Evolutionary conservation across 495 filamentous ascomycete species (phyloP), one percentile per base, ranked within the genome.

Genomic region (Hypoxylon perforatum): DNA sequence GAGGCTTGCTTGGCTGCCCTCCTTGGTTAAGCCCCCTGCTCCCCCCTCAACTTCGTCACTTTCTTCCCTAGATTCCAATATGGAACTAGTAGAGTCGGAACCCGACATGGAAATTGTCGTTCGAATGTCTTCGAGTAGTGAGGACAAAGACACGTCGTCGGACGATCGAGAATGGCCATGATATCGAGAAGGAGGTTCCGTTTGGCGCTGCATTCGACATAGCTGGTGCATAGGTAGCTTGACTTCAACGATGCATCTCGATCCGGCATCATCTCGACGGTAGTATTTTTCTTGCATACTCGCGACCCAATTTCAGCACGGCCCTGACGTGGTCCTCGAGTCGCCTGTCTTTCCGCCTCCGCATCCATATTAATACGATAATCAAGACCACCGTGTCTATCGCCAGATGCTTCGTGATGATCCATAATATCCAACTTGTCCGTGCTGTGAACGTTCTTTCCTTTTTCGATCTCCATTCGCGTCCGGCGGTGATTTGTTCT

Each of bases 401-500:
- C 19, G 90, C 73, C 17, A 96, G 70, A 73, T 97, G 93, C 64
- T 92, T 90, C 22, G 89, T 65, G n/a, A 82, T 74, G 47, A 84
- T 76, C 89, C 87, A 92, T 5, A 92, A 53, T n/a, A 88, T 63
- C 86, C 92, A 91, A 17, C 85, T 79, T 6, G 89, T 10, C 91
- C 91, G 97, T n/a, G 89, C 83, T 63, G 82, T 82, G 15, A 92
- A 56, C 30, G 81, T 83, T 22, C 80, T 82, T 41, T 86, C 82
- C 53, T 84, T 84, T 38, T 76, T 79, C 8, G 82, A 76, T 59
- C 79, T 80, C 75, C 82, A 85, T 51, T 86, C 83, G 12, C 86
- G 78, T 2, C 86, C 82, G 2, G 86, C 84, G 55, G 96, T 91
- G 65, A 97, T 90, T 73, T 97, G 92, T 76, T 99, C 95, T 19